Evolutionary conservation across 2,329 filamentous ascomycete species (phyloP).

Genomic region (Epichloe aotearoae): DNA sequence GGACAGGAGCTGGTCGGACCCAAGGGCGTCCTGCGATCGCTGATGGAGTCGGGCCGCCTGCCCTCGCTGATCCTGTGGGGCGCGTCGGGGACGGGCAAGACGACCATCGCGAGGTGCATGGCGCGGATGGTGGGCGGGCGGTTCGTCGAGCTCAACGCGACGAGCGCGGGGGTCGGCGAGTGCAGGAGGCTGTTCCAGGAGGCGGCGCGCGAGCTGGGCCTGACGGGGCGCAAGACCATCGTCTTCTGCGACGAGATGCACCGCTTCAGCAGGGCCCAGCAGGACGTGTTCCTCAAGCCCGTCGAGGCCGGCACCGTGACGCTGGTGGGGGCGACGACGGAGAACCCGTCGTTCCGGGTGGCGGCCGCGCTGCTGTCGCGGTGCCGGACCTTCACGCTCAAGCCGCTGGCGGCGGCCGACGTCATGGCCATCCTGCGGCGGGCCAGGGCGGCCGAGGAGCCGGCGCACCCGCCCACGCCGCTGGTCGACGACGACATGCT

Average conservation of each 20-base stretch:
- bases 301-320: conserved; percentile 87
- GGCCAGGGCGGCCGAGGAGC: conserved; percentile 53
- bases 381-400: conserved; percentile 80
- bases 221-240: conserved; percentile 85
- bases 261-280: conserved; percentile 79
- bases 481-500: conserved; percentile 69
- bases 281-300: conserved; percentile 86
- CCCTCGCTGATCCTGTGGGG: conserved; percentile 96
- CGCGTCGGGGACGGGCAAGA: conserved; percentile 69
- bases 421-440: conserved; percentile 61
- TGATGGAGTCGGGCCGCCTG: conserved; percentile 75
- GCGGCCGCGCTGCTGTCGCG: conserved; percentile 76
- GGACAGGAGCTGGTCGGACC: conserved; percentile 86
- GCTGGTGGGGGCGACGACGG: conserved; percentile 87
- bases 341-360: conserved; percentile 92
- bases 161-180: conserved; percentile 73
- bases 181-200: conserved; percentile 87
- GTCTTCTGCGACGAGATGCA: conserved; percentile 98
- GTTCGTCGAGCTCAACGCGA: conserved; percentile 94
- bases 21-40: conserved; percentile 66
- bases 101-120: conserved; percentile 84
- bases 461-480: conserved; percentile 26
- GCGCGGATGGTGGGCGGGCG: conserved; percentile 68
- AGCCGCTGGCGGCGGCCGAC: conserved; percentile 59
- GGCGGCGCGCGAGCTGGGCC: conserved; percentile 61